Percentiles rank a stretch among this genome's conserved stretches.
Evolutionary conservation across 352 stramenopile species (phyloP).

Genomic region (Peronospora destructor): DNA sequence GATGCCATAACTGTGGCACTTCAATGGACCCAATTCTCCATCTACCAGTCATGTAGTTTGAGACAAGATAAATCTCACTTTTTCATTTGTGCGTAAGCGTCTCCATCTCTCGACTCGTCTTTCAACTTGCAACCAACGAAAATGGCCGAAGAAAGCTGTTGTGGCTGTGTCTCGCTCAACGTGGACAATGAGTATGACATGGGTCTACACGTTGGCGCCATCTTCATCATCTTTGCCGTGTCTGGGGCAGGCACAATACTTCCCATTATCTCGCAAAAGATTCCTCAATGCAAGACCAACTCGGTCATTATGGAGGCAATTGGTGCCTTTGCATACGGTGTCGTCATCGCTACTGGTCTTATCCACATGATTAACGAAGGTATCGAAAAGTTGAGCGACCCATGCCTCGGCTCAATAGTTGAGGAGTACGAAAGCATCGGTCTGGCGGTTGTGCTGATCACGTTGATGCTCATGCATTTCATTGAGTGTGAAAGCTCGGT

Average conservation of each 20-base stretch:
- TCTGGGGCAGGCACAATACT: constrained; percentile 37
- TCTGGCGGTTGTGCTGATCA: constrained; percentile 51
- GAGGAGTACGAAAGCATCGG: constrained; percentile 49
- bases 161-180: constrained; percentile 32
- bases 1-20: no score
- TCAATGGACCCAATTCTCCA: no score
- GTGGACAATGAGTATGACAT: constrained; percentile 42
- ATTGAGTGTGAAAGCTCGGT: constrained; percentile 59
- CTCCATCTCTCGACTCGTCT: no score
- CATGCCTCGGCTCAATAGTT: constrained; percentile 43
- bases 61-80: no score
- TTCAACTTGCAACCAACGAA: not conserved
- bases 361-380: constrained; percentile 73
- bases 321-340: constrained; percentile 54
- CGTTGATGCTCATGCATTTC: constrained; percentile 56
- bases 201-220: constrained; percentile 36
- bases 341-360: constrained; percentile 57
- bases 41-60: no score
- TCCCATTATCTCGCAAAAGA: constrained; percentile 38
- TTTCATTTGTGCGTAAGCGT: no score
- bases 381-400: constrained; percentile 47
- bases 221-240: constrained; percentile 55
- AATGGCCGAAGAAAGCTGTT: constrained; percentile 38
- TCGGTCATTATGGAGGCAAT: constrained; percentile 45
- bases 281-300: constrained; percentile 30